Conservation (phyloP, 1,139 yeast species). For the Yamadazyma taylorii region DNA sequence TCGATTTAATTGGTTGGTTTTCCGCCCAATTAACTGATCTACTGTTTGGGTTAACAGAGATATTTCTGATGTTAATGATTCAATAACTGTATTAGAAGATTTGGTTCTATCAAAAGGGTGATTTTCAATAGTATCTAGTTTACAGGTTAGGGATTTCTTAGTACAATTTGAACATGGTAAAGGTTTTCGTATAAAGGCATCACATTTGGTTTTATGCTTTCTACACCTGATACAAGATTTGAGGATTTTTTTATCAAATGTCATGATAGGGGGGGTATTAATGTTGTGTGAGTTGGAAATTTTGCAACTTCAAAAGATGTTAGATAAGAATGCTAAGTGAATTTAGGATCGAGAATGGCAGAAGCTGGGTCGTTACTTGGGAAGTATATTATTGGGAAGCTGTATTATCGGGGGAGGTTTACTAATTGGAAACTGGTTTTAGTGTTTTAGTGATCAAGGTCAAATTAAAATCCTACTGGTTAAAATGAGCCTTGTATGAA, state of each 20-base stretch:
- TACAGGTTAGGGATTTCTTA: constrained; percentile 51
- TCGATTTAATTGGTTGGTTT: constrained; percentile 10
- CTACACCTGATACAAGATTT: constrained; percentile 66
- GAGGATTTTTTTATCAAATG: constrained; percentile 26
- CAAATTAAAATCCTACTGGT: constrained; percentile 10
- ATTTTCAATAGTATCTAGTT: constrained; percentile 42
- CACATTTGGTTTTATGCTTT: constrained; percentile 65
- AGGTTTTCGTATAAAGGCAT: constrained; percentile 52
- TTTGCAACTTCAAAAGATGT: too few species aligned
- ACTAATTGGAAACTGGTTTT: too few species aligned
- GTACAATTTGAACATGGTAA: constrained; percentile 58
- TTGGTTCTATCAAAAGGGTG: constrained; percentile 23
- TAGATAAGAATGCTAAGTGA: too few species aligned
- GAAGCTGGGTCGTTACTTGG: too few species aligned
- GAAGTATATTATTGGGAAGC: too few species aligned
- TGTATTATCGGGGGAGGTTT: too few species aligned
- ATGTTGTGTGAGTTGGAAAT: too few species aligned
- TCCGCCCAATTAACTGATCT: constrained; percentile 18
- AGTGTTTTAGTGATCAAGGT: too few species aligned
- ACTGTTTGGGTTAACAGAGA: constrained; percentile 26
- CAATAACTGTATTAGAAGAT: constrained; percentile 29
- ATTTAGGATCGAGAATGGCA: too few species aligned
- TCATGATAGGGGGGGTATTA: too few species aligned
- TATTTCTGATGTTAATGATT: constrained; percentile 33
- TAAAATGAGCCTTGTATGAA: too few species aligned